phyloP scores from a whole-genome alignment of 441 rosid genomes.

The Raphanus hybrid region DNA sequence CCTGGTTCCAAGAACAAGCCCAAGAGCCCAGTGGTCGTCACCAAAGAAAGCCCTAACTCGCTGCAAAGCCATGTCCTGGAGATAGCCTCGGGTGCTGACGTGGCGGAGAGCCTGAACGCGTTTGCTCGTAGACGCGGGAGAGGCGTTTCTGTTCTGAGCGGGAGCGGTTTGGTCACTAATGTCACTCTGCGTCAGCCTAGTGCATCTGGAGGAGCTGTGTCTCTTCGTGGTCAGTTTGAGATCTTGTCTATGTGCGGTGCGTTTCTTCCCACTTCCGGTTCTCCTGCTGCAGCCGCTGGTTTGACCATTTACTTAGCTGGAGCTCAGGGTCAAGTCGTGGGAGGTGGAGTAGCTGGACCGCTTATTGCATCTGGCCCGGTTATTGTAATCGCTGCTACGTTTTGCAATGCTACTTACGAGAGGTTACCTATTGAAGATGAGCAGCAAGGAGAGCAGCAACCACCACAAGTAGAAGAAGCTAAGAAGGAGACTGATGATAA shows the following conservation, averaged over 20 bases:
- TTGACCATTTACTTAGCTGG: slow-evolving; percentile 83
- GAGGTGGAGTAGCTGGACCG: slow-evolving; percentile 73
- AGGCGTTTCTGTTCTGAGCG: slow-evolving; percentile 81
- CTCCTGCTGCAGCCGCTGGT: slow-evolving; percentile 78
- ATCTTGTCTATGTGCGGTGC: slow-evolving; percentile 81
- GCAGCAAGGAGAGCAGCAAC: slow-evolving; percentile 37
- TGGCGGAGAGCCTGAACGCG: slow-evolving; percentile 62
- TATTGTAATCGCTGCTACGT: slow-evolving; percentile 84
- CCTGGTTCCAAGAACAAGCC: slow-evolving; percentile 80
- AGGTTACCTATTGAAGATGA: slow-evolving; percentile 78
- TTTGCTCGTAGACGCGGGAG: slow-evolving; percentile 73
- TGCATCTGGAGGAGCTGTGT: slow-evolving; percentile 73
- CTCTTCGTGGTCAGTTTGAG: slow-evolving; percentile 83
- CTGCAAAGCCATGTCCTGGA: slow-evolving; percentile 86
- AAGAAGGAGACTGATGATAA: slow-evolving; percentile 43
- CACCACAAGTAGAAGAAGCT: slow-evolving; percentile 15
- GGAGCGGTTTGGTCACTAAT: slow-evolving; percentile 75
- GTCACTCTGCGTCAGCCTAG: slow-evolving; percentile 82
- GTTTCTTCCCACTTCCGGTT: slow-evolving; percentile 67
- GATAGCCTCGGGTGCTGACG: slow-evolving; percentile 74
- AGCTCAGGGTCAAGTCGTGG: slow-evolving; percentile 87
- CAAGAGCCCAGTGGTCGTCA: slow-evolving; percentile 60
- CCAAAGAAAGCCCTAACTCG: slow-evolving; percentile 89
- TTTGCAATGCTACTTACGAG: slow-evolving; percentile 79
- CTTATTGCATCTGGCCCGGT: slow-evolving; percentile 85